These are phyloP conservation scores for Tremella mesenterica DNA, from an alignment of 768 basidiomycete genomes.

Conservation along the genomic window DNA sequence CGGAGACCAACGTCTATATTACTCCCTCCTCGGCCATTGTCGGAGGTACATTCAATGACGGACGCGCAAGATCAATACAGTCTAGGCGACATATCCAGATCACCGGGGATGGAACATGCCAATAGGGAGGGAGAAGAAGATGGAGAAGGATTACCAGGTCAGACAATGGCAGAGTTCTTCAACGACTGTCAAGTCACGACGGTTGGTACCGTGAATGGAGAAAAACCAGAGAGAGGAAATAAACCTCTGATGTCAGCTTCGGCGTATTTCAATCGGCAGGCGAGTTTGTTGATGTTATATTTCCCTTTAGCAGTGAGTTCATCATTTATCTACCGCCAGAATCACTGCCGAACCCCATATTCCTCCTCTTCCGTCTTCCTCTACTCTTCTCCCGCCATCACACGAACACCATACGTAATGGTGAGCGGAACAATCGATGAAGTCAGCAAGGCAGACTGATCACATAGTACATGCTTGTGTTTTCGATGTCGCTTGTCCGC, in stretches of 20 bases:
- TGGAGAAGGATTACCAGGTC: slow-evolving; percentile 8
- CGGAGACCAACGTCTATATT: too few relatives aligned
- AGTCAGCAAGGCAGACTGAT: not conserved
- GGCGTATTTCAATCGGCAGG: slow-evolving; percentile 43
- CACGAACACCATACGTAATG: not conserved
- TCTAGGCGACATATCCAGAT: not conserved
- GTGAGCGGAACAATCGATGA: not conserved
- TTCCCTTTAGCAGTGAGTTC: slow-evolving; percentile 43
- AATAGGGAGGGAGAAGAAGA: slow-evolving; percentile 3
- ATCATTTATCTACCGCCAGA: too few relatives aligned
- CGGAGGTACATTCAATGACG: not conserved
- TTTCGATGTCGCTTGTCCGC: slow-evolving; percentile 37
- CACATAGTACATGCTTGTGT: slow-evolving; percentile 36
- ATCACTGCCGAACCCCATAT: not conserved
- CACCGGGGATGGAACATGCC: not conserved
- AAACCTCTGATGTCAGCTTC: slow-evolving; percentile 30
- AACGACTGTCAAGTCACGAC: slow-evolving; percentile 31
- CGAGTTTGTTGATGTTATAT: slow-evolving; percentile 42
- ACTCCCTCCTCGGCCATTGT: not conserved
- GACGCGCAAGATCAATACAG: not conserved
- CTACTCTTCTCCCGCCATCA: not conserved
- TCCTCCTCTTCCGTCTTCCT: not conserved
- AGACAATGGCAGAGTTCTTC: slow-evolving; percentile 39
- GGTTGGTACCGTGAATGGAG: slow-evolving; percentile 6
- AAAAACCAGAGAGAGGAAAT: slow-evolving; percentile 6